Evolutionary conservation across 306 rosid species (phyloP).

Genomic region (Senna tora): DNA sequence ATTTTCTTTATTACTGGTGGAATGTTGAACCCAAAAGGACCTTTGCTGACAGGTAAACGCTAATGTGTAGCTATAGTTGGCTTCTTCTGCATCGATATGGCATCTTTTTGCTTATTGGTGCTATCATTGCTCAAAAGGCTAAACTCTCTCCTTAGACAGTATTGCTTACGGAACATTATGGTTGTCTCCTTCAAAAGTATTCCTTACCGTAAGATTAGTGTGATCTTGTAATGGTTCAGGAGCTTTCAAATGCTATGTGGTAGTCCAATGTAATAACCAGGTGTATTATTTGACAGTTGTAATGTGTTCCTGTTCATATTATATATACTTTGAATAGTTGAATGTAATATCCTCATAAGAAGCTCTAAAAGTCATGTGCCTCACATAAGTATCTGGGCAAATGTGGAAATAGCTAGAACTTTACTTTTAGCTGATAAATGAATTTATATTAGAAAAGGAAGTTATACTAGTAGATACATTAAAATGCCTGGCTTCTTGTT

Average conservation of each 20-base stretch:
- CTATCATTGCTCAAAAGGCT: too few species aligned
- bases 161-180: too few species aligned
- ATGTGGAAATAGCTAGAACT: too few species aligned
- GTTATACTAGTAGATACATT: background rate
- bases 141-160: too few species aligned
- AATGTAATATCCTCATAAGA: too few species aligned
- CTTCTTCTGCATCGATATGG: too few species aligned
- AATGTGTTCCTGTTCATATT: too few species aligned
- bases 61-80: too few species aligned
- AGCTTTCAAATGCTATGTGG: background rate
- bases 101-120: too few species aligned
- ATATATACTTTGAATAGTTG: background rate
- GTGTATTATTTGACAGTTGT: background rate
- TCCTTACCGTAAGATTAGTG: background rate
- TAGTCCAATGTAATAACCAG: background rate
- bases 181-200: background rate
- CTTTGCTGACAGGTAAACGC: too few species aligned
- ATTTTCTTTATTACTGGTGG: too few species aligned
- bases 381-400: background rate
- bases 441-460: background rate
- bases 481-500: slow-evolving; percentile 12
- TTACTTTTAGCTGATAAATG: background rate
- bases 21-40: too few species aligned
- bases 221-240: background rate
- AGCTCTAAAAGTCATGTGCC: background rate